phyloP scores from a whole-genome alignment of 495 filamentous ascomycete species.

The Annulohypoxylon maeteangense region DNA sequence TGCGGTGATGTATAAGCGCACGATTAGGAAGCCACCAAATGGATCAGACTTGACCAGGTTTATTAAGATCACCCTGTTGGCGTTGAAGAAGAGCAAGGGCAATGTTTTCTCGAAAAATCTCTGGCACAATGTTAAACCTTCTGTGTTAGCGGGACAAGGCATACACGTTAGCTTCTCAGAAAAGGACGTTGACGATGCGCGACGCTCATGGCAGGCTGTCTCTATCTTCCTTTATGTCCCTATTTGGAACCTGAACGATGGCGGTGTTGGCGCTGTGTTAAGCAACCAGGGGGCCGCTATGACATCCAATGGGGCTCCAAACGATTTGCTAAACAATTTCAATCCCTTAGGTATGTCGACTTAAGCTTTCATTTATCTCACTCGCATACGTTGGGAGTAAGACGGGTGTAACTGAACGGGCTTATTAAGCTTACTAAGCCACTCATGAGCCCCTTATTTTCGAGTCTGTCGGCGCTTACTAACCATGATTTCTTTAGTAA shows the following conservation, averaged over 20 bases:
- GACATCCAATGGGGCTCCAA: conserved; percentile 66
- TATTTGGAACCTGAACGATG: conserved; percentile 62
- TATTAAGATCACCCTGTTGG: conserved; percentile 51
- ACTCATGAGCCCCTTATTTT: not conserved
- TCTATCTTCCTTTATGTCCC: conserved; percentile 67
- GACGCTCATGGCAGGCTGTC: conserved; percentile 60
- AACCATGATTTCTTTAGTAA: conserved; percentile 25
- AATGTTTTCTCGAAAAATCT: conserved; percentile 60
- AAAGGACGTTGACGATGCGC: conserved; percentile 60
- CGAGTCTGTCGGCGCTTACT: not conserved
- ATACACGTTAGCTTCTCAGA: conserved; percentile 58
- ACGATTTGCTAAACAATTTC: conserved; percentile 72
- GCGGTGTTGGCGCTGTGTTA: conserved; percentile 55
- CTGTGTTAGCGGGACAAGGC: conserved; percentile 52
- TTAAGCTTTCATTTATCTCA: not conserved
- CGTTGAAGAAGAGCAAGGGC: conserved; percentile 56
- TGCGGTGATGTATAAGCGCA: conserved; percentile 54
- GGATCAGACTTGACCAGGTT: conserved; percentile 57
- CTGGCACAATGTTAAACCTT: conserved; percentile 61
- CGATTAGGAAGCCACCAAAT: conserved; percentile 50
- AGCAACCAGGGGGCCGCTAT: conserved; percentile 64
- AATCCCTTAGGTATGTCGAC: conserved; percentile 62
- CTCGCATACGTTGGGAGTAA: not conserved
- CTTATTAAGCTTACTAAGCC: not conserved
- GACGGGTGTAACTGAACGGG: not conserved